Evolutionary conservation across 352 stramenopile genomes (phyloP).

Genomic region (Phytophthora hybrid): DNA sequence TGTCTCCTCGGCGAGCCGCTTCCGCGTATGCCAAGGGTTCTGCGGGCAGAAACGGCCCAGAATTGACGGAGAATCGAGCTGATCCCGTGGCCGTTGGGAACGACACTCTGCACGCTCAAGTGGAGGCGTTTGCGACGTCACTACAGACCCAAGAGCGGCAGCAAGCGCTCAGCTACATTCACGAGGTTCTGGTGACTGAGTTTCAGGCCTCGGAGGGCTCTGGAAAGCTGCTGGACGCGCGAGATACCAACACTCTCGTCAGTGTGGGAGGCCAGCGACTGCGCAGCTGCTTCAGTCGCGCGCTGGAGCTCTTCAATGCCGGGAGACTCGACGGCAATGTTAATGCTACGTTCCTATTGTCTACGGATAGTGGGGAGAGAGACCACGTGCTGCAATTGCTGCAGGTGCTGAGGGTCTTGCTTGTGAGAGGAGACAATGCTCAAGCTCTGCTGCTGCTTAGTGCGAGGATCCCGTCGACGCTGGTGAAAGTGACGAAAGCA

Average conservation of each 20-base stretch:
- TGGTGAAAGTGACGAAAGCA: constrained; percentile 65
- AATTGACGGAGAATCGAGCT: constrained; percentile 18
- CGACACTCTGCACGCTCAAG: constrained; percentile 16
- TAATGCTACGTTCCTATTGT: constrained; percentile 16
- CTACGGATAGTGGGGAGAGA: constrained; percentile 8
- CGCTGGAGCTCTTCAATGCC: constrained; percentile 51
- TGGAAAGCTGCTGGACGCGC: constrained; percentile 12
- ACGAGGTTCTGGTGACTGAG: not conserved
- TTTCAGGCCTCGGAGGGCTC: not conserved
- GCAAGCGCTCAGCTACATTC: constrained; percentile 13
- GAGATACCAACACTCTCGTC: constrained; percentile 29
- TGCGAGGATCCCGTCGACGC: constrained; percentile 60
- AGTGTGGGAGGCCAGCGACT: constrained; percentile 51
- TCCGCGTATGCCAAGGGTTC: constrained; percentile 20
- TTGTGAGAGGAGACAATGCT: constrained; percentile 24
- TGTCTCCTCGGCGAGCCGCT: constrained; percentile 20
- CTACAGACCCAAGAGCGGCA: not conserved
- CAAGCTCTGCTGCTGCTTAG: constrained; percentile 52
- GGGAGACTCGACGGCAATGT: constrained; percentile 35
- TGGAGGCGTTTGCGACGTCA: constrained; percentile 31
- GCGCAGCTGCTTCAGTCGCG: constrained; percentile 37
- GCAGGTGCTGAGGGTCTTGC: constrained; percentile 36
- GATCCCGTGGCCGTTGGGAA: not conserved
- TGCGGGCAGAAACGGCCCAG: not conserved
- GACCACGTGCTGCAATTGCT: constrained; percentile 33